Evolutionary conservation across 1,139 yeast genomes (phyloP), one percentile per base, ranked within the genome.

Genomic region (Yamadazyma conglobata): DNA sequence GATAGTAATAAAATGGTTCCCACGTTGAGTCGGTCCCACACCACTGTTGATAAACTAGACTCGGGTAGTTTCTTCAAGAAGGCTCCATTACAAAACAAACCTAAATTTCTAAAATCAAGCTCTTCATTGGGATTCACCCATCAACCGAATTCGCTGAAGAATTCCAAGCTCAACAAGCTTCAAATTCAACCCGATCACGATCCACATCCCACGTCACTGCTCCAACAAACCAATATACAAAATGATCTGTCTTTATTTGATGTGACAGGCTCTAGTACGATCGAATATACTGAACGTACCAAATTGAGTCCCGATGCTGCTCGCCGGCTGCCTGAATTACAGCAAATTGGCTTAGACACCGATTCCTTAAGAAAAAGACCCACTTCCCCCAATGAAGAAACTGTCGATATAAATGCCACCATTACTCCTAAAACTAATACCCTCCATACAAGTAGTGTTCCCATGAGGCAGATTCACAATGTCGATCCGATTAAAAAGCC

Each of bases 41-140:
- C 68, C 9, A 46, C 55, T 12, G 36, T 60, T 18, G 46, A 43
- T 14, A 15, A 28, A 10, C n/a, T n/a, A n/a, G 8, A 25, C 4
- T 13, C 18, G 12, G 23, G 20, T 10, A 34, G 31, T 15, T 18
- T 17, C 4, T 18, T 25, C 9, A 31, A 27, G 14, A 24, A 24
- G 15, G 19, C 24, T 5, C 20, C 27, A 5, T 21, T 30, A 9
- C 19, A 24, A 6, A 21, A 15, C 15, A 30, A 31, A 16, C 37
- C 37, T 6, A 19, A 16, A 10, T 19, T 65, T 25, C 35, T 53
- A 20, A 60, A 61, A 36, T 60, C 73, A 10, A 66, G 58, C 37
- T 64, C 70, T 5, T 50, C 66, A 6, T 50, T 67, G 30, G 73
- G 73, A 2, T 61, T 66, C 39, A 42, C 48, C 16, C 58, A 53